Conservation (phyloP, 768 basidiomycete species). For the Serpula lacrymans region DNA sequence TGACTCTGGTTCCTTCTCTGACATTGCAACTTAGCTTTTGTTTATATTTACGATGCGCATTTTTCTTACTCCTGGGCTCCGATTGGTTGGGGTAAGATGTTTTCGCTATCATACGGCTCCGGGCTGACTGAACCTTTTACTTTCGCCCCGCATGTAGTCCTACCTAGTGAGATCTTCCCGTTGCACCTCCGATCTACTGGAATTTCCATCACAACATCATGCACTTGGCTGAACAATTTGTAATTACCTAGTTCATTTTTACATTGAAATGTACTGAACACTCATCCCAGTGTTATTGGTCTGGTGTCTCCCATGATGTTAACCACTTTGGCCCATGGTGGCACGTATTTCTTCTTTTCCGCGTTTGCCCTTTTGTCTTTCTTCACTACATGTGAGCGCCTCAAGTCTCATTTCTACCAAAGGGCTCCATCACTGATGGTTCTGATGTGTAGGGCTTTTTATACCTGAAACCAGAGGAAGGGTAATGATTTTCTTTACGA, state of each 20-base stretch:
- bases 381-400: slow-evolving; percentile 23
- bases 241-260: slow-evolving; percentile 5
- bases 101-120: neutral
- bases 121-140: slow-evolving; percentile 9
- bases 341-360: slow-evolving; percentile 27
- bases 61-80: slow-evolving; percentile 33
- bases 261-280: neutral
- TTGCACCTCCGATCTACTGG: slow-evolving; percentile 38
- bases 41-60: slow-evolving; percentile 37
- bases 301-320: slow-evolving; percentile 26
- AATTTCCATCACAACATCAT: slow-evolving; percentile 38
- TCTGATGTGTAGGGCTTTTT: slow-evolving; percentile 17
- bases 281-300: slow-evolving; percentile 19
- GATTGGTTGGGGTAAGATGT: slow-evolving; percentile 23
- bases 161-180: slow-evolving; percentile 41
- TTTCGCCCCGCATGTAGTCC: slow-evolving; percentile 23
- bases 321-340: slow-evolving; percentile 14
- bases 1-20: slow-evolving; percentile 12
- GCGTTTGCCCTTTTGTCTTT: slow-evolving; percentile 24
- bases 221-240: slow-evolving; percentile 41
- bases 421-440: neutral
- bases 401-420: neutral
- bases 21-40: slow-evolving; percentile 26
- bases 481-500: slow-evolving; percentile 9
- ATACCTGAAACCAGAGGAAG: slow-evolving; percentile 31